Conservation (phyloP, 2,329 filamentous ascomycete species). For the Biscogniauxia sp. region DNA sequence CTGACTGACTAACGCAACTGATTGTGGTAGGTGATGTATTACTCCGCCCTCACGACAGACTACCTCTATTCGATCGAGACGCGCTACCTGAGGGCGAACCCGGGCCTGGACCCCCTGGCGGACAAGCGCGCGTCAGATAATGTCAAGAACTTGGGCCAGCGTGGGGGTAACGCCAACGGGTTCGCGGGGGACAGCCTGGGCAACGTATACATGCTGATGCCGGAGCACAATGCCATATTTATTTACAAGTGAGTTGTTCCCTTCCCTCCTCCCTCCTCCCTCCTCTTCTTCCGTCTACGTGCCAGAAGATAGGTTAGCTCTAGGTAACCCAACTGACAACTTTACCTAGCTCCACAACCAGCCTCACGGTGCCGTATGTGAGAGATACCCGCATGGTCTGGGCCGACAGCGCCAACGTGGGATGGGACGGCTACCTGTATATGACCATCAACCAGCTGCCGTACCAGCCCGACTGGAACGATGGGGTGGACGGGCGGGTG, state of each 20-base stretch:
- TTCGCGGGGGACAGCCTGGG: slow-evolving; percentile 43
- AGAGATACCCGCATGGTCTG: slow-evolving; percentile 43
- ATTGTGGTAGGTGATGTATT: slow-evolving; percentile 37
- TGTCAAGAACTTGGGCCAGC: slow-evolving; percentile 43
- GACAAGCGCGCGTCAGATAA: slow-evolving; percentile 42
- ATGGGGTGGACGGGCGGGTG: slow-evolving; percentile 39
- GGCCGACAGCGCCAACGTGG: slow-evolving; percentile 41
- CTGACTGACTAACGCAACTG: background rate
- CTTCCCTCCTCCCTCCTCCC: too few relatives aligned
- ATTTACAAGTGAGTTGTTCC: slow-evolving; percentile 35
- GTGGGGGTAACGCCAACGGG: slow-evolving; percentile 44
- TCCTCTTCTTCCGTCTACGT: too few relatives aligned
- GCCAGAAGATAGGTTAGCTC: too few relatives aligned
- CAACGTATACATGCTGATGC: slow-evolving; percentile 45
- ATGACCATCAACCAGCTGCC: slow-evolving; percentile 49
- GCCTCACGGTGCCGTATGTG: slow-evolving; percentile 36
- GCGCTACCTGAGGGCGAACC: slow-evolving; percentile 35
- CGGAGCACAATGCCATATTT: slow-evolving; percentile 43
- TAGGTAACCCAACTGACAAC: background rate
- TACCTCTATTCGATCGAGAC: slow-evolving; percentile 35
- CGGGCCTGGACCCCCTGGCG: slow-evolving; percentile 31
- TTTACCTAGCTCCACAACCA: slow-evolving; percentile 28
- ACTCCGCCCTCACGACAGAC: slow-evolving; percentile 38
- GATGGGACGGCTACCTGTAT: slow-evolving; percentile 45
- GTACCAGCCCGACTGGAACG: slow-evolving; percentile 47